phyloP scores from a whole-genome alignment of 2,329 filamentous ascomycete species.

The Diaporthe sp. region DNA sequence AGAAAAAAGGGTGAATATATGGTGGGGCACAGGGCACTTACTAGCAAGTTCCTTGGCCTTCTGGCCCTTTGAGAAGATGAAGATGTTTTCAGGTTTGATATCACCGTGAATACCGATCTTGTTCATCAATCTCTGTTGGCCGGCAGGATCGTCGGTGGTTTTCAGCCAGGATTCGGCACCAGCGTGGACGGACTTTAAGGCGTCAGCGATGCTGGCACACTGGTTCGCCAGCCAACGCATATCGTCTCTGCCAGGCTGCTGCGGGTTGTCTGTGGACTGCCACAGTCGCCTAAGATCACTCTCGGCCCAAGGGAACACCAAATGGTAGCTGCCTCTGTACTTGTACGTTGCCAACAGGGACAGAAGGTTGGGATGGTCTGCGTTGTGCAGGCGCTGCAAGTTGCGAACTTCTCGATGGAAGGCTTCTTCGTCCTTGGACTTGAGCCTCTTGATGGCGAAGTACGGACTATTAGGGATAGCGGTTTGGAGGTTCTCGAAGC shows the following conservation, averaged over 20 bases:
- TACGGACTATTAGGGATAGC: slow-evolving; percentile 39
- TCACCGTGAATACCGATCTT: slow-evolving; percentile 42
- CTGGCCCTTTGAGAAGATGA: slow-evolving; percentile 41
- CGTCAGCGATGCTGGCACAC: slow-evolving; percentile 40
- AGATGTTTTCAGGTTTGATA: slow-evolving; percentile 43
- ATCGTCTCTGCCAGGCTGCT: slow-evolving; percentile 38
- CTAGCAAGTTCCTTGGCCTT: slow-evolving; percentile 35
- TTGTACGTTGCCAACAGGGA: slow-evolving; percentile 41
- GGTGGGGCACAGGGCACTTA: background rate
- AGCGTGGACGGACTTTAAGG: slow-evolving; percentile 40
- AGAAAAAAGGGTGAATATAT: too few species aligned
- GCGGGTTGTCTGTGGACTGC: slow-evolving; percentile 40
- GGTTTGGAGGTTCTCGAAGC: slow-evolving; percentile 38
- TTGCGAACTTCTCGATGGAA: slow-evolving; percentile 41
- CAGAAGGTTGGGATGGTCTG: slow-evolving; percentile 41
- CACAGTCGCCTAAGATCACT: slow-evolving; percentile 41
- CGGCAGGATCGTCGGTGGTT: slow-evolving; percentile 30
- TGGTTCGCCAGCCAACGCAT: slow-evolving; percentile 41
- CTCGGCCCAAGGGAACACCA: slow-evolving; percentile 42
- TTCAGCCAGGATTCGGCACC: slow-evolving; percentile 41
- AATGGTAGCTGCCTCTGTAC: slow-evolving; percentile 41
- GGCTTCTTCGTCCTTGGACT: slow-evolving; percentile 41
- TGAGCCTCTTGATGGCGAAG: slow-evolving; percentile 41
- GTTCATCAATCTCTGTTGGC: slow-evolving; percentile 40
- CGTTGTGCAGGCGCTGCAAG: slow-evolving; percentile 39